phyloP scores from a whole-genome alignment of 345 rosid species.

The Populus pruinosa region DNA sequence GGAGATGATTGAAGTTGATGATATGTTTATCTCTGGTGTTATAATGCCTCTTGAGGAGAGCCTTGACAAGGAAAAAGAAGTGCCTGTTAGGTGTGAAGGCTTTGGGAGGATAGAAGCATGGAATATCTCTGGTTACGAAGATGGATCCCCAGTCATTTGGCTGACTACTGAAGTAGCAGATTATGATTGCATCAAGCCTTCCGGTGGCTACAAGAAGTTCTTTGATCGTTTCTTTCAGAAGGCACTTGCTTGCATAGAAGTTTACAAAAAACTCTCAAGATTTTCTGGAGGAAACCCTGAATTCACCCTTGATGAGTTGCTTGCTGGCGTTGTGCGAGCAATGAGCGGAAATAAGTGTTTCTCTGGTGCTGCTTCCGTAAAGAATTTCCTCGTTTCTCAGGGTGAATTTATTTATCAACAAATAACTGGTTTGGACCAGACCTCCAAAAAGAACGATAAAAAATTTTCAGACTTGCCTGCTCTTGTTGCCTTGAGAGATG shows the following conservation, averaged over 20 bases:
- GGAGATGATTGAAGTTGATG: constrained; percentile 29
- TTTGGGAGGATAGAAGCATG: constrained; percentile 33
- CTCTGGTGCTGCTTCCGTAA: constrained; percentile 19
- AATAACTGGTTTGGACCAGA: constrained; percentile 23
- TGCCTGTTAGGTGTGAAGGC: constrained; percentile 21
- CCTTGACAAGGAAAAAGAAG: constrained; percentile 15
- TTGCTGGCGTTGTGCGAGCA: constrained; percentile 33
- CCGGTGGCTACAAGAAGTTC: constrained; percentile 17
- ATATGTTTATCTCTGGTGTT: constrained; percentile 24
- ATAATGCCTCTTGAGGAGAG: constrained; percentile 20
- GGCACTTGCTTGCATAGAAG: constrained; percentile 22
- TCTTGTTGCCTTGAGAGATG: constrained; percentile 21
- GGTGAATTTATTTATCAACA: constrained; percentile 29
- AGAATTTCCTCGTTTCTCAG: constrained; percentile 25
- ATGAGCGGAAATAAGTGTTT: constrained; percentile 25
- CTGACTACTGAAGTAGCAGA: constrained; percentile 27
- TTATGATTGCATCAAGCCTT: constrained; percentile 27
- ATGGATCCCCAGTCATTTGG: constrained; percentile 31
- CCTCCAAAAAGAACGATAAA: constrained; percentile 21
- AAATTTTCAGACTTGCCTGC: constrained; percentile 17
- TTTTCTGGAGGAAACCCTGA: constrained; percentile 26
- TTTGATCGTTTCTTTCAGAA: constrained; percentile 24
- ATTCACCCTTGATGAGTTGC: constrained; percentile 26
- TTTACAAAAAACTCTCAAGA: constrained; percentile 25
- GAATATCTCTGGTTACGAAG: constrained; percentile 29